Evolutionary conservation across 2,329 filamentous ascomycete species (phyloP), one percentile per base, ranked within the genome.

Genomic region (Amylocarpus encephaloides): DNA sequence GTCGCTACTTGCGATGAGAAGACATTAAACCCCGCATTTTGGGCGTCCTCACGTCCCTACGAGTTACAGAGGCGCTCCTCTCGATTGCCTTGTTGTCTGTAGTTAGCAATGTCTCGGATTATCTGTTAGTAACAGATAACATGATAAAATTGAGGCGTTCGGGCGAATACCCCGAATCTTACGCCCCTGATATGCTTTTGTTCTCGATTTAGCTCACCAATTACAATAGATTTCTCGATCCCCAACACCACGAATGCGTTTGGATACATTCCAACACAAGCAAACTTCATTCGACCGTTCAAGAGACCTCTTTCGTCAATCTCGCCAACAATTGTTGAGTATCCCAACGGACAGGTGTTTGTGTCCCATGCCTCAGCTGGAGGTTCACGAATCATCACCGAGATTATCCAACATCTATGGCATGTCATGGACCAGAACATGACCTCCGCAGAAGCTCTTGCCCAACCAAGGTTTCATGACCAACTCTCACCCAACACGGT

Each of bases 261-360:
- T 59, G 83, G 83, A 19, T 86, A 80, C 64, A 72, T 78, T 32
- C 80, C 83, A 2, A 77, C 73, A 0, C 74, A 78, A 13, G 70
- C 78, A n/a, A 86, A 87, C 67, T 86, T 75, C 59, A 75, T 86
- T 60, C 71, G 73, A 3, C 81, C 83, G 0, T 78, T 79, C 19
- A 86, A 86, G 64, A 73, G 83, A 2, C 81, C 83, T 0, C 68
- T 86, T 6, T 83, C 78, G 3, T 83, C 78, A 38, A 85, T 84
- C 55, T 73, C 78, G 0, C 81, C 83, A 0, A 73, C 76, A 15
- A 86, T 87, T 33, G 77, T 82, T 46, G 82, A 83, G 50, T 71
- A 76, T 52, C 67, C 73, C 4, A 56, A 84, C 57, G 75, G 79
- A 1, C 73, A 69, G 1, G 69, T 86, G 1, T 83, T 82, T 60